A percentile compares a stretch with the other conserved stretches of the same genome.
These are phyloP conservation scores for Cladosporium oxysporum DNA, from an alignment of 2,329 filamentous ascomycete species.

Conservation along the genomic window DNA sequence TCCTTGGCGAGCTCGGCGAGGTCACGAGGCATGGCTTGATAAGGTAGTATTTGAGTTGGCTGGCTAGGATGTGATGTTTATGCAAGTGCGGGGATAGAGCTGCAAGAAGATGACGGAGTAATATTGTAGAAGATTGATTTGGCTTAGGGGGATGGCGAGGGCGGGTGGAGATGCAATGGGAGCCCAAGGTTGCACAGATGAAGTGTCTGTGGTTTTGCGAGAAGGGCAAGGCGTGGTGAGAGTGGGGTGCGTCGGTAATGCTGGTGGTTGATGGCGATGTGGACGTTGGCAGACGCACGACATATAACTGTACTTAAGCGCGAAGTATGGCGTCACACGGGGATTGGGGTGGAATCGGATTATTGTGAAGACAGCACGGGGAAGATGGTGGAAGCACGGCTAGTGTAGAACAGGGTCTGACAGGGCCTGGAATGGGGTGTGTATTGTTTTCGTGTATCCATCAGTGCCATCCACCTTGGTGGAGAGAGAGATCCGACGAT, in stretches of 20 bases:
- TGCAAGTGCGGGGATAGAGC: slow-evolving; percentile 7
- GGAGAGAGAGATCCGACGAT: background rate
- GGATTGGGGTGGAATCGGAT: background rate
- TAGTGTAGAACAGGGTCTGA: background rate
- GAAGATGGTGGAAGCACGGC: background rate
- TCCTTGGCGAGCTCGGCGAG: slow-evolving; percentile 36
- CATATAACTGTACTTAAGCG: background rate
- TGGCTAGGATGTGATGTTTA: background rate
- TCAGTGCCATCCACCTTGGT: background rate
- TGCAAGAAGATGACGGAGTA: background rate
- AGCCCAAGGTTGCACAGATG: slow-evolving; percentile 8
- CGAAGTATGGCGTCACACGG: background rate
- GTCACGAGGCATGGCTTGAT: slow-evolving; percentile 45
- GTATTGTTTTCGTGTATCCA: background rate
- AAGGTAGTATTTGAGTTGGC: background rate
- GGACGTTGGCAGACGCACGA: background rate
- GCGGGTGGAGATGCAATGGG: background rate
- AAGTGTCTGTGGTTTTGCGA: background rate
- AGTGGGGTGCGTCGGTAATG: slow-evolving; percentile 1
- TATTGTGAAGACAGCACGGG: background rate
- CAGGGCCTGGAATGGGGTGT: background rate
- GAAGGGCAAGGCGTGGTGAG: background rate
- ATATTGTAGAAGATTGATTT: background rate
- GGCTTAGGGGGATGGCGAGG: background rate
- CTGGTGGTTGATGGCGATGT: background rate